Evolutionary conservation across 345 rosid genomes (phyloP), one percentile per base, ranked within the genome.

Genomic region (Bretschneidera sinensis): DNA sequence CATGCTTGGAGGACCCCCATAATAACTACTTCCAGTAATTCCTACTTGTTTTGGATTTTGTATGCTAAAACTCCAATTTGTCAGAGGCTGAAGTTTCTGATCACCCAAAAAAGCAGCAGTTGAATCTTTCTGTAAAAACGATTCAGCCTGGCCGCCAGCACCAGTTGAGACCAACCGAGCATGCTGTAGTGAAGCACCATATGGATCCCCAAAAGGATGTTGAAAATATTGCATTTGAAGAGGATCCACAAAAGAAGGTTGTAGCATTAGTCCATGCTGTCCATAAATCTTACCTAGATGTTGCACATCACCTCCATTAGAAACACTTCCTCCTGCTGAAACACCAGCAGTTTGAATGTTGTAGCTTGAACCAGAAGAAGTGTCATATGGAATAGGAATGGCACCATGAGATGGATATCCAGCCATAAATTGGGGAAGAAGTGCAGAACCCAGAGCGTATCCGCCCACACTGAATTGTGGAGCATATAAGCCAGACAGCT

Each of bases 361-460:
- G 48, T 74, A 76, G 78, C 76, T 77, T 31, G 78, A 72, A 68
- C 76, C 65, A n/a, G 82, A 67, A 21, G 86, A 51, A 34, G 80
- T 64, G 74, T 84, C 87, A 70, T 79, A 81, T 21, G 84, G 79
- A 84, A 85, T 24, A 53, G 90, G 78, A 70, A 83, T 55, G 4
- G 82, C 73, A 76, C 82, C 81, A 58, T 83, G 94, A 51, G 94
- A 78, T 53, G 94, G 79, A 61, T 82, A 92, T 62, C 92, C 84
- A 66, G 87, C 65, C 76, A 86, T 68, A 71, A 74, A 82, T 6
- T 88, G 87, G 43, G 96, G 87, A 63, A 72, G 62, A 54, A 76
- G 68, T 13, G 84, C 63, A 49, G 95, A 82, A 61, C 62, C 77
- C 55, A 86, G 51, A 54, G 96, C 71, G 71, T 82, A 89, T 18